These are phyloP conservation scores for Firmiana major DNA, from an alignment of 345 rosid species.

Conservation along the genomic window DNA sequence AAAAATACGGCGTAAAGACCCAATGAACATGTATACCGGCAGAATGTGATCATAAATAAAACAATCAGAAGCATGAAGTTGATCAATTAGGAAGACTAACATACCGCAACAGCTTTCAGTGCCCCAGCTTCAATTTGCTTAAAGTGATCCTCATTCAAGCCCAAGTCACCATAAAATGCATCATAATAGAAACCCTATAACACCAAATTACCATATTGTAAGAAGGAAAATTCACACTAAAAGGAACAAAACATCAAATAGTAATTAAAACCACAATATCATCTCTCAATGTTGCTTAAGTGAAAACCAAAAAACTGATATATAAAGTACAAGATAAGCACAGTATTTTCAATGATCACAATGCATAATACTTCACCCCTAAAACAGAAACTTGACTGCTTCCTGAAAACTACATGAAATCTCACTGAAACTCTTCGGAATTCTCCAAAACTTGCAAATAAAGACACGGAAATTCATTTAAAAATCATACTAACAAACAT, in stretches of 20 bases:
- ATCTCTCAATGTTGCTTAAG: background rate
- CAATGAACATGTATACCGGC: background rate
- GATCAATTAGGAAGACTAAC: slow-evolving; percentile 12
- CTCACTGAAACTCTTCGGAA: background rate
- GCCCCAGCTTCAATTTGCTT: slow-evolving; percentile 71
- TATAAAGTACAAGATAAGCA: background rate
- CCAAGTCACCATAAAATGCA: slow-evolving; percentile 84
- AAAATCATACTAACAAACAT: background rate
- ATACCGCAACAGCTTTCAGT: slow-evolving; percentile 69
- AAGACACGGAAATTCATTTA: background rate
- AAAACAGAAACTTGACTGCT: background rate
- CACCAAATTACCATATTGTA: slow-evolving; percentile 12
- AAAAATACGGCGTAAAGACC: slow-evolving; percentile 6
- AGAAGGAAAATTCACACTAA: background rate
- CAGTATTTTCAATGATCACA: background rate
- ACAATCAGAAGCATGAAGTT: background rate
- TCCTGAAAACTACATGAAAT: background rate
- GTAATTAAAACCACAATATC: background rate
- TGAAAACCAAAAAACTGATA: background rate
- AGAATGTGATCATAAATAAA: background rate
- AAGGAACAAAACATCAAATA: background rate
- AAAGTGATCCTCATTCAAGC: slow-evolving; percentile 84
- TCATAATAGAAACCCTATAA: slow-evolving; percentile 96
- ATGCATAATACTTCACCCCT: background rate
- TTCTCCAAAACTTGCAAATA: background rate